Base-by-base conservation (phyloP, 495 filamentous ascomycete species). In the Annulohypoxylon bovei region DNA sequence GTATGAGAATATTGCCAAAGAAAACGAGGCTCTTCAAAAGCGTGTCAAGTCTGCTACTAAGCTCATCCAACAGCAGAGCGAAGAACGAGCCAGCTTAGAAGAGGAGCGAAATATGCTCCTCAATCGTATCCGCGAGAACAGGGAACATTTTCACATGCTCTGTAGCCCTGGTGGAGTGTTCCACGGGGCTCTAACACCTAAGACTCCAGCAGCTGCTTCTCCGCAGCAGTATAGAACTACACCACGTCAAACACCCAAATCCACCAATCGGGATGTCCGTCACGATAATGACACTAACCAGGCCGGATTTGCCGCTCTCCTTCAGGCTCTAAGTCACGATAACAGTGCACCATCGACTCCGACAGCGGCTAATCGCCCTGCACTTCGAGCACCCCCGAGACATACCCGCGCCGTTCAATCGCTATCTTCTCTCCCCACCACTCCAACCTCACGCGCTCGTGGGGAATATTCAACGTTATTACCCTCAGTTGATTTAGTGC, bases 51-150 rank as follows among this genome's bases (percentile, higher is more conserved):
- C 88, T 37, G 91, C 93, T 0, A 93, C 92, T 76, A 91, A 88
- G 68, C 76, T 93, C 12, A 91, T 97, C 40, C 81, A 85, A 50
- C 81, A 87, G 42, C 85, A 89, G 66, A 87, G 90, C 22, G 91
- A 91, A 32, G 88, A 95, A 74, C 85, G 91, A 14, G 81, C 81
- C 14, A 82, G 82, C 23, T 81, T 93, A 6, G 76, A 76, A 14
- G 91, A 95, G 58, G 89, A 95, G 69, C 92, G 91, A 65, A 82
- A 87, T n/a, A 84, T 89, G 72, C 81, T 97, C 40, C 88, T 92
- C 58, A 89, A 88, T 57, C 90, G 95, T 59, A 97, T 99, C 59
- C 86, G 91, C 25, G 91, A 96, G 77, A 97, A 97, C 68, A 85
- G 94, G 30, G 88, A 92, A 71, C 94, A 97, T 75, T 87, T 96